These are phyloP conservation scores for Alopecurus myosuroides DNA, from an alignment of 176 grass and related monocot genomes.

Conservation along the genomic window DNA sequence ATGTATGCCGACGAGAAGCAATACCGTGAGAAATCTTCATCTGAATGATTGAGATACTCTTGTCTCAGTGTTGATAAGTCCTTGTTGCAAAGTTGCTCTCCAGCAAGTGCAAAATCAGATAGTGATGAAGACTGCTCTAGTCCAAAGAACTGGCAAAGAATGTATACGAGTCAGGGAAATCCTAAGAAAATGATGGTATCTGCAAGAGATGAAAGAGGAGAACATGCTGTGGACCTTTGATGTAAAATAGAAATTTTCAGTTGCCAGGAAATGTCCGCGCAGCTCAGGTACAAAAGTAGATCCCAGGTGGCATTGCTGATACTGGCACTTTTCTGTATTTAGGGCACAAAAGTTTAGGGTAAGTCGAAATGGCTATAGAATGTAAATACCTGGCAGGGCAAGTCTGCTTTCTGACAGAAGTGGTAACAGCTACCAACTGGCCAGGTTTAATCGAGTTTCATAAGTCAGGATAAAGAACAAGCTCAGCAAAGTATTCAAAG, in stretches of 20 bases:
- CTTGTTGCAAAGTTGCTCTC: slow-evolving; percentile 73
- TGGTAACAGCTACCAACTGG: background rate
- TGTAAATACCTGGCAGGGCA: background rate
- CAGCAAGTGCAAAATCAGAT: slow-evolving; percentile 61
- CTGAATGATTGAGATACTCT: slow-evolving; percentile 43
- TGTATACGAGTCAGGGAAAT: background rate
- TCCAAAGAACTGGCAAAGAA: slow-evolving; percentile 67
- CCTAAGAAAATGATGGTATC: background rate
- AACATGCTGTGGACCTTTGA: slow-evolving; percentile 49
- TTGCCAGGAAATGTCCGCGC: slow-evolving; percentile 80
- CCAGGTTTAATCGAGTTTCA: background rate
- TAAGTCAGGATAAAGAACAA: background rate
- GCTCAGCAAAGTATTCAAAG: background rate
- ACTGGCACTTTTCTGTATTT: slow-evolving; percentile 56
- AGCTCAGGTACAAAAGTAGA: slow-evolving; percentile 81
- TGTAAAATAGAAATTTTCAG: slow-evolving; percentile 98
- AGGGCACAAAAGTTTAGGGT: slow-evolving; percentile 21
- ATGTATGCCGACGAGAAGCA: slow-evolving; percentile 97
- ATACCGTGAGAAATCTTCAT: slow-evolving; percentile 75
- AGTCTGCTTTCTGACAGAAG: background rate
- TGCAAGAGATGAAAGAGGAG: background rate
- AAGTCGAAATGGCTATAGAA: background rate
- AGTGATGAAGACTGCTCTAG: slow-evolving; percentile 56
- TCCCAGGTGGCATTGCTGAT: slow-evolving; percentile 69
- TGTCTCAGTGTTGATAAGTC: slow-evolving; percentile 58